These are phyloP conservation scores for Trichosanthes truncata DNA, from an alignment of 306 rosid species.

Conservation along the genomic window DNA sequence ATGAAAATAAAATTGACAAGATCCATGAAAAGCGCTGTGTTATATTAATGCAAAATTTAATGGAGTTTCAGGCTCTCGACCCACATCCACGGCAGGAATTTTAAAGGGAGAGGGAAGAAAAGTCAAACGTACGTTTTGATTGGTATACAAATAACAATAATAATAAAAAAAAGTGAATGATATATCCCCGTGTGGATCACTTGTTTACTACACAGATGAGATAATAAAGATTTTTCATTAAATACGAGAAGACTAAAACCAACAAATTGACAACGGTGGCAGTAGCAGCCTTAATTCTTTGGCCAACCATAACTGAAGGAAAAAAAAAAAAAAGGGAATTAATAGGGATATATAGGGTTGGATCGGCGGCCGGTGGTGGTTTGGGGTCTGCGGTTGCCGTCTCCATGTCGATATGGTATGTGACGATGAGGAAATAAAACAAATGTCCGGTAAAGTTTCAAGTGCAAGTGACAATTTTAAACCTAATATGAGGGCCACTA, in stretches of 20 bases:
- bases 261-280: neutral
- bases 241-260: neutral
- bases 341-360: neutral
- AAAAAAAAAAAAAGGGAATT: neutral
- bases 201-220: neutral
- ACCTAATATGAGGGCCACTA: constrained; percentile 8
- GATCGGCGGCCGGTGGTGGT: neutral
- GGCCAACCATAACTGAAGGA: neutral
- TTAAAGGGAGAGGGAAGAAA: neutral
- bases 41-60: neutral
- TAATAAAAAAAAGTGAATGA: neutral
- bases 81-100: neutral
- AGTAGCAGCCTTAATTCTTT: neutral
- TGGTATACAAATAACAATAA: no score
- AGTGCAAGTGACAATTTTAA: neutral
- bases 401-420: neutral
- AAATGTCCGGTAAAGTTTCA: neutral
- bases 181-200: neutral
- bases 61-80: neutral
- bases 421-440: neutral
- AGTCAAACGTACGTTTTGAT: neutral
- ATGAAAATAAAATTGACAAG: neutral
- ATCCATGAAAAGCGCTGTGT: neutral
- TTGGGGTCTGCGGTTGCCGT: neutral
- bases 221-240: neutral